Percentiles rank a stretch among this genome's conserved stretches.
phyloP scores from a whole-genome alignment of 805 yeast species.

The Sugiyamaella smithiae region DNA sequence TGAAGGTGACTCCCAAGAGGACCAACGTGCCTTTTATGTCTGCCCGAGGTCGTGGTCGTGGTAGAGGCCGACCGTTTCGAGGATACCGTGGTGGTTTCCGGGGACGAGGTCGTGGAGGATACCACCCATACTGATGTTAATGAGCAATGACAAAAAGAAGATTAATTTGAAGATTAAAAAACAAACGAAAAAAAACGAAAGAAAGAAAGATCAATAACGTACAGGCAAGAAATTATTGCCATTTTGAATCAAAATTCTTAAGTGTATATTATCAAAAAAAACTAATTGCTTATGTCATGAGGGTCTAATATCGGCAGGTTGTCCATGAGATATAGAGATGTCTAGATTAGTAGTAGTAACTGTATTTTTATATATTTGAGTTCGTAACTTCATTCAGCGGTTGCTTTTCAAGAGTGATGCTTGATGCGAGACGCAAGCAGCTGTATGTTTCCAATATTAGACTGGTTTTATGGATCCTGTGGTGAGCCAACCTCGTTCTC shows the following conservation, averaged over 20 bases:
- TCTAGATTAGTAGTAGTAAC: no score
- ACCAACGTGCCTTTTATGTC: slow-evolving; percentile 75
- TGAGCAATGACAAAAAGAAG: background rate
- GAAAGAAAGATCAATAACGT: slow-evolving; percentile 8
- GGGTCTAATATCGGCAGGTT: no score
- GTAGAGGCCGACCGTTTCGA: slow-evolving; percentile 42
- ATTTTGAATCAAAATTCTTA: no score
- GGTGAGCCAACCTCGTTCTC: slow-evolving; percentile 34
- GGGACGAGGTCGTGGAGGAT: slow-evolving; percentile 46
- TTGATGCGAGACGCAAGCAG: no score
- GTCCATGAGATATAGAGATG: no score
- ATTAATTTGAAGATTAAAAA: background rate
- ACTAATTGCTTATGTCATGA: no score
- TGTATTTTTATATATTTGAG: no score
- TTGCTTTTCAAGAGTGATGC: no score
- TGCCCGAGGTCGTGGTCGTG: slow-evolving; percentile 52
- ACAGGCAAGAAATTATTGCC: slow-evolving; percentile 12
- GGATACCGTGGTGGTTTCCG: slow-evolving; percentile 36
- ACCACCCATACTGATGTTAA: slow-evolving; percentile 40
- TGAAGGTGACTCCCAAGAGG: slow-evolving; percentile 74
- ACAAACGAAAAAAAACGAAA: background rate
- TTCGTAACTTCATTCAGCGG: no score
- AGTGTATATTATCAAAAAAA: no score
- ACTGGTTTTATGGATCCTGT: slow-evolving; percentile 20
- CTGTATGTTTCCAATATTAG: no score